phyloP scores from a whole-genome alignment of 768 basidiomycete genomes.

The Collybia mongolica region DNA sequence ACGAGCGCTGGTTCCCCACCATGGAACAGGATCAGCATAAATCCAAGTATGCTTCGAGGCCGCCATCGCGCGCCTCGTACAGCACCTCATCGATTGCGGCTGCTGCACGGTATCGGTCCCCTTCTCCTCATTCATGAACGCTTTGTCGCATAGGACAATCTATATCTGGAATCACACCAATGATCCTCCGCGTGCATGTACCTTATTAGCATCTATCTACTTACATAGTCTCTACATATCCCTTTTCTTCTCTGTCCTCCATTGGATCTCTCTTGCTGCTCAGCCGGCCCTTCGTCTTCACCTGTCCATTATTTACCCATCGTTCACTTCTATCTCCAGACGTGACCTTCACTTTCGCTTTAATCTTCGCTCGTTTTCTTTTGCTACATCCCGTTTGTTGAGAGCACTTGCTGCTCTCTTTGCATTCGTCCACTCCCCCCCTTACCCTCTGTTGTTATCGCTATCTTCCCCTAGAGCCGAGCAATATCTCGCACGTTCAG shows the following conservation, averaged over 20 bases:
- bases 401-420: constrained; percentile 18
- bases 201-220: constrained; percentile 23
- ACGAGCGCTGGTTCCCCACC: constrained; percentile 67
- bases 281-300: no score
- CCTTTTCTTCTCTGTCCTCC: constrained; percentile 1
- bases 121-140: constrained; percentile 20
- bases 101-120: constrained; percentile 15
- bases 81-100: constrained; percentile 15
- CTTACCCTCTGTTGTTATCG: constrained; percentile 10
- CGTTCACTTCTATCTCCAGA: constrained; percentile 11
- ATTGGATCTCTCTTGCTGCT: constrained; percentile 9
- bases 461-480: constrained; percentile 21
- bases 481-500: constrained; percentile 14
- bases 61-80: constrained; percentile 26
- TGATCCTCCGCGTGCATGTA: constrained; percentile 24
- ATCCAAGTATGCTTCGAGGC: constrained; percentile 17
- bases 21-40: constrained; percentile 16
- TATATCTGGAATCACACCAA: constrained; percentile 12
- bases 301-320: constrained; percentile 33
- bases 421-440: constrained; percentile 6
- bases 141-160: constrained; percentile 11
- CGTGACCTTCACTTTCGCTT: constrained; percentile 19
- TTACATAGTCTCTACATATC: constrained; percentile 13
- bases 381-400: constrained; percentile 17
- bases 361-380: constrained; percentile 24